Conservation (phyloP, 768 basidiomycete genomes). For the Podaxis carcinomalis region DNA sequence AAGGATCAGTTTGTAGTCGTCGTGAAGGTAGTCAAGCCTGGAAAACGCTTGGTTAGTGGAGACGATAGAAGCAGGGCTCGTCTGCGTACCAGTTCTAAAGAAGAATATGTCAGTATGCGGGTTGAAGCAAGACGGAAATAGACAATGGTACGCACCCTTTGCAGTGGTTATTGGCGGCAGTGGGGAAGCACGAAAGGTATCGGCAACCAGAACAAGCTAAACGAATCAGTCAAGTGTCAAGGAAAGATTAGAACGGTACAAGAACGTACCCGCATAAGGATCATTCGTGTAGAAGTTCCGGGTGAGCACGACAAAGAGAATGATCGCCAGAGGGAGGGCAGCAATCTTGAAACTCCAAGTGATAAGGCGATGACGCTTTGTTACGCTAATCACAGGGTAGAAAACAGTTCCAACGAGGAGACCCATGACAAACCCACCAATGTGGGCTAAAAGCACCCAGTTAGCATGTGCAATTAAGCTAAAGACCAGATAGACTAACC, state of each 20-base stretch:
- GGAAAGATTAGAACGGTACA: not conserved
- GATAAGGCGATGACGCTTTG: conserved; percentile 66
- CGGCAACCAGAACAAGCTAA: conserved; percentile 84
- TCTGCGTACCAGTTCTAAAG: conserved; percentile 31
- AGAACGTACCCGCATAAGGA: conserved; percentile 70
- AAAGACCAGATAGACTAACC: conserved; percentile 34
- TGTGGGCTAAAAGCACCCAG: conserved; percentile 51
- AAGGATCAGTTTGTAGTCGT: not conserved
- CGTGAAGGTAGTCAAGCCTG: conserved; percentile 15
- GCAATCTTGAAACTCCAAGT: conserved; percentile 70
- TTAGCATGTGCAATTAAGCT: not conserved
- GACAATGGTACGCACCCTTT: conserved; percentile 38
- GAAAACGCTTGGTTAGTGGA: not conserved
- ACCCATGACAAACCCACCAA: conserved; percentile 84
- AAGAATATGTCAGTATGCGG: conserved; percentile 9
- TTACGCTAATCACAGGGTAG: conserved; percentile 84
- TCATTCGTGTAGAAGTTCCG: conserved; percentile 89
- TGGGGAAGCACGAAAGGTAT: conserved; percentile 88
- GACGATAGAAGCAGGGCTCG: not conserved
- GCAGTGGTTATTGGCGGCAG: conserved; percentile 64
- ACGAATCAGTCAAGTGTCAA: conserved; percentile 3
- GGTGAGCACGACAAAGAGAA: conserved; percentile 78
- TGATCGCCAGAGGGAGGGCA: conserved; percentile 70
- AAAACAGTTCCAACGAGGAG: conserved; percentile 79
- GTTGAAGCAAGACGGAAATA: not conserved